Percentiles rank a stretch among this genome's conserved stretches.
phyloP scores from a whole-genome alignment of 495 filamentous ascomycete species.

The Tetracladium marchalianum region DNA sequence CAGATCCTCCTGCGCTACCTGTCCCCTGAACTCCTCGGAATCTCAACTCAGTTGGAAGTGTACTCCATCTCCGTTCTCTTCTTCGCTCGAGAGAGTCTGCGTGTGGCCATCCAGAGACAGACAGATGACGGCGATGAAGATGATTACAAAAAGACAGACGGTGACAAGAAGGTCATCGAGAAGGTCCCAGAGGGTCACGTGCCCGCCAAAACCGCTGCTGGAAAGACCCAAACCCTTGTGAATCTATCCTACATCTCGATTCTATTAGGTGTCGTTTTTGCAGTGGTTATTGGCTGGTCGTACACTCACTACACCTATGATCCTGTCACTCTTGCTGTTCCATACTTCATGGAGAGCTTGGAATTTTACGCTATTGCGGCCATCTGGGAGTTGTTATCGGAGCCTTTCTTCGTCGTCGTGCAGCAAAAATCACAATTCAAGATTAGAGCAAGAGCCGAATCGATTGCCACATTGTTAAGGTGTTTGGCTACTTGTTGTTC shows the following conservation, averaged over 20 bases:
- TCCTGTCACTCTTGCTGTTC: conserved; percentile 32
- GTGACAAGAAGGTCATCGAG: conserved; percentile 7
- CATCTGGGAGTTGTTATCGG: conserved; percentile 67
- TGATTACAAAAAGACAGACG: conserved; percentile 41
- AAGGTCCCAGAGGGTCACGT: conserved; percentile 13
- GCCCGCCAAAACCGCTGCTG: conserved; percentile 16
- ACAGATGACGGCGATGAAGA: conserved; percentile 24
- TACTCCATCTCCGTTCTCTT: conserved; percentile 81
- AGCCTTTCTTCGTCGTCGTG: conserved; percentile 76
- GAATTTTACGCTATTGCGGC: conserved; percentile 64
- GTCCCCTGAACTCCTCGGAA: conserved; percentile 71
- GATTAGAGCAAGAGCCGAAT: conserved; percentile 71
- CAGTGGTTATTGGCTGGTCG: conserved; percentile 46
- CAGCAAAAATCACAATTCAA: conserved; percentile 74
- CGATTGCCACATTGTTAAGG: conserved; percentile 61
- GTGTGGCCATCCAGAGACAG: conserved; percentile 78
- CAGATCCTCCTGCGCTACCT: conserved; percentile 80
- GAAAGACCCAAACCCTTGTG: conserved; percentile 56
- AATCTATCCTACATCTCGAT: conserved; percentile 81
- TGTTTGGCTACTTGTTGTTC: conserved; percentile 60
- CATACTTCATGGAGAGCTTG: conserved; percentile 54
- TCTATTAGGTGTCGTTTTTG: conserved; percentile 54
- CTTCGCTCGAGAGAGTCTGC: conserved; percentile 81
- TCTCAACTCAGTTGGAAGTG: conserved; percentile 82
- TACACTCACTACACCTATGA: conserved; percentile 44